A percentile compares a stretch with the other conserved stretches of the same genome.
These are phyloP conservation scores for Aspergillus hancockii DNA, from an alignment of 495 filamentous ascomycete species.

Conservation along the genomic window DNA sequence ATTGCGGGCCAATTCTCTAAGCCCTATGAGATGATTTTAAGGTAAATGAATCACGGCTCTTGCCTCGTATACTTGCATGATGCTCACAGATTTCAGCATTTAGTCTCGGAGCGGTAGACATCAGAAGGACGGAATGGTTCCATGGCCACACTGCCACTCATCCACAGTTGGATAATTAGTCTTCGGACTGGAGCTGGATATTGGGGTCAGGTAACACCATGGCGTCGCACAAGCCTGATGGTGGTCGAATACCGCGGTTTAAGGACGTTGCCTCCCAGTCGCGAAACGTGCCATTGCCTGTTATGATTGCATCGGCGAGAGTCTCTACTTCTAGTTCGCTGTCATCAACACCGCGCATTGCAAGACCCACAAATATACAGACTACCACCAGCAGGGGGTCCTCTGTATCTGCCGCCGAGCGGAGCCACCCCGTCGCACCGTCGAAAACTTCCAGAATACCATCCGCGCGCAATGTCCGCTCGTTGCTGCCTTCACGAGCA, in stretches of 20 bases:
- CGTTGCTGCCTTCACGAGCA: slow-evolving; percentile 36
- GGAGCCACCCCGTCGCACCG: slow-evolving; percentile 23
- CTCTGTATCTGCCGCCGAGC: slow-evolving; percentile 34
- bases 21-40: slow-evolving; percentile 2
- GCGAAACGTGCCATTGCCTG: slow-evolving; percentile 30
- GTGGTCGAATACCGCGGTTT: slow-evolving; percentile 36
- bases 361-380: slow-evolving; percentile 27
- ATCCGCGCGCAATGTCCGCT: slow-evolving; percentile 26
- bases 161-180: slow-evolving; percentile 28
- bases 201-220: slow-evolving; percentile 34
- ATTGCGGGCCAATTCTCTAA: not conserved
- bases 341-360: slow-evolving; percentile 30
- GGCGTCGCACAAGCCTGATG: slow-evolving; percentile 39
- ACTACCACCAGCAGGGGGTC: slow-evolving; percentile 29
- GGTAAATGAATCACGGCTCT: not conserved
- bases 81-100: slow-evolving; percentile 6
- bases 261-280: slow-evolving; percentile 27
- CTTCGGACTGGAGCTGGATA: slow-evolving; percentile 31
- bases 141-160: slow-evolving; percentile 21
- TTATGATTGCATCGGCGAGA: slow-evolving; percentile 19
- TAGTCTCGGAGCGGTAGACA: slow-evolving; percentile 4
- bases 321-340: slow-evolving; percentile 19
- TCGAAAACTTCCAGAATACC: slow-evolving; percentile 25
- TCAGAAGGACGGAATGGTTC: slow-evolving; percentile 38
- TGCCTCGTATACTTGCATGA: not conserved